phyloP scores from a whole-genome alignment of 2,329 filamentous ascomycete species.

The Graphilbum fragrans region DNA sequence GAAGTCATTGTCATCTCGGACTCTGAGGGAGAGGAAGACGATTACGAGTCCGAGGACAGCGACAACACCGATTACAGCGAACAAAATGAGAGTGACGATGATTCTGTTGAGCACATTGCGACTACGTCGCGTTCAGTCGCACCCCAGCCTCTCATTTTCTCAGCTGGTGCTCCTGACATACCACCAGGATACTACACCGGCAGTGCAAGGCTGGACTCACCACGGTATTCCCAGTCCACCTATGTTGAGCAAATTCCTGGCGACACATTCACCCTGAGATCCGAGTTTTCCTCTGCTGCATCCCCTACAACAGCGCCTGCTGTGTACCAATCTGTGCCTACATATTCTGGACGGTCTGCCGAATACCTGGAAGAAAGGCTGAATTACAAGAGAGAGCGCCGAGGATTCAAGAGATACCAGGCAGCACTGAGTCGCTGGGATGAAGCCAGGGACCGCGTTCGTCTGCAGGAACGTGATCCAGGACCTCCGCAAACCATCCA shows the following conservation, averaged over 20 bases:
- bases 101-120: neutral
- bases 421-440: conserved; percentile 20
- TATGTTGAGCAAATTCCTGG: no score
- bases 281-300: no score
- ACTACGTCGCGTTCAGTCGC: neutral
- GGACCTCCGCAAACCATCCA: no score
- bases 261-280: no score
- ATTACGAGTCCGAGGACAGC: conserved; percentile 23
- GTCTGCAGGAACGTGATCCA: conserved; percentile 1
- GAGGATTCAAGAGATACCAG: conserved; percentile 34
- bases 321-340: no score
- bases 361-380: neutral
- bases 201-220: neutral
- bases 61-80: conserved; percentile 15
- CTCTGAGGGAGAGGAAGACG: conserved; percentile 34
- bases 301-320: no score
- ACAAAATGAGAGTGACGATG: conserved; percentile 3
- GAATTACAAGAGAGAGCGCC: conserved; percentile 4
- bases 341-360: neutral
- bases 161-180: neutral
- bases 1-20: conserved; percentile 58
- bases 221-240: no score
- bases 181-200: neutral
- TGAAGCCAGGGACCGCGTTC: conserved; percentile 17
- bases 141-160: no score